Percentiles rank a stretch among this genome's conserved stretches.
Conservation (phyloP, 768 basidiomycete species). For the Fomitopsis serialis region DNA sequence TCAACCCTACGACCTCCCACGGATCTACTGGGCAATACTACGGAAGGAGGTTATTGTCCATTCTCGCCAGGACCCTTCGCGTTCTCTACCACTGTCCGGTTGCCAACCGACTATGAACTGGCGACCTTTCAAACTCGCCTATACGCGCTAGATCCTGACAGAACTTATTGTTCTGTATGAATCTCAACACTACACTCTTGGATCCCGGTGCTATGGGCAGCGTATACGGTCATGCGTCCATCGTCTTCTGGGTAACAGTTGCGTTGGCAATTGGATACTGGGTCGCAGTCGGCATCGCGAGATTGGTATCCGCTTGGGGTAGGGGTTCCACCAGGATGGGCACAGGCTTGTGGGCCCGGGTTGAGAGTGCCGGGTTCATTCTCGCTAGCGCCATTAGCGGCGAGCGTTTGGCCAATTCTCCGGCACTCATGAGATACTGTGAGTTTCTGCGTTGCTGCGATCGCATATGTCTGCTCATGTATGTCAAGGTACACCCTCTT, state of each 20-base stretch:
- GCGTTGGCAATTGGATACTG: slow-evolving; percentile 76
- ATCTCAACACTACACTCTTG: slow-evolving; percentile 74
- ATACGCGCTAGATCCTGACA: slow-evolving; percentile 86
- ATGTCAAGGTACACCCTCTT: slow-evolving; percentile 76
- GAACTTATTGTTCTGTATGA: slow-evolving; percentile 77
- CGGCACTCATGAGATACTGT: slow-evolving; percentile 88
- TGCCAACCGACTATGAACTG: slow-evolving; percentile 60
- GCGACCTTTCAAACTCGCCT: slow-evolving; percentile 82
- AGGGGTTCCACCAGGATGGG: slow-evolving; percentile 58
- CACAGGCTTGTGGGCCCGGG: slow-evolving; percentile 59
- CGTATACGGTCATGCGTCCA: slow-evolving; percentile 61
- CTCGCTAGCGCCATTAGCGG: slow-evolving; percentile 92
- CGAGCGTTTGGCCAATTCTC: slow-evolving; percentile 77
- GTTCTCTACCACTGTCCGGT: slow-evolving; percentile 69
- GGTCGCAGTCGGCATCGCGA: slow-evolving; percentile 72
- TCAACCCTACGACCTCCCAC: slow-evolving; percentile 72
- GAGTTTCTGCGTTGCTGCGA: slow-evolving; percentile 25
- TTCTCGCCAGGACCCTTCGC: slow-evolving; percentile 75
- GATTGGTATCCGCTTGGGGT: slow-evolving; percentile 82
- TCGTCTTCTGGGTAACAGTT: slow-evolving; percentile 72
- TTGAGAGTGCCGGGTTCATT: slow-evolving; percentile 84
- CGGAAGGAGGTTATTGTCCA: slow-evolving; percentile 60
- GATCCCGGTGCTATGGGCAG: slow-evolving; percentile 45
- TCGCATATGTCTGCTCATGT: slow-evolving; percentile 6
- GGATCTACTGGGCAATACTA: slow-evolving; percentile 40